These are phyloP conservation scores for Eutrema salsugineum DNA, from an alignment of 441 rosid species.

Conservation along the genomic window DNA sequence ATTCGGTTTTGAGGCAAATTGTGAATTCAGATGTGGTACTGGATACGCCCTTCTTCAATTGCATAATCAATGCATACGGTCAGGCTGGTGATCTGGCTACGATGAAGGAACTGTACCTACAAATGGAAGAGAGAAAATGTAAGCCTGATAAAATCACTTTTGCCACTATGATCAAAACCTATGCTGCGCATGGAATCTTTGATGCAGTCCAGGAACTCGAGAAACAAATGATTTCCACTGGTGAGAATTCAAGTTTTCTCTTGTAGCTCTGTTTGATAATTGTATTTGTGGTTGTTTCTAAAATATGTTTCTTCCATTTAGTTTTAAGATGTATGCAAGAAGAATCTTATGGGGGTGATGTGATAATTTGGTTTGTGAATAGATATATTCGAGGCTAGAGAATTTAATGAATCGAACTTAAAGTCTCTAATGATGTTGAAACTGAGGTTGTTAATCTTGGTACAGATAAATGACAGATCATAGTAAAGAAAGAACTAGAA, in stretches of 20 bases:
- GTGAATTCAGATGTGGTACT: conserved; percentile 71
- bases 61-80: conserved; percentile 74
- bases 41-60: conserved; percentile 79
- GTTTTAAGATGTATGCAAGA: conserved; percentile 14
- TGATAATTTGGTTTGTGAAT: conserved; percentile 6
- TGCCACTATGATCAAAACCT: conserved; percentile 65
- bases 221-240: conserved; percentile 36
- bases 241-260: conserved; percentile 36
- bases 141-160: conserved; percentile 63
- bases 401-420: no score
- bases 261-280: background rate
- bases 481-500: background rate
- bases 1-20: conserved; percentile 68
- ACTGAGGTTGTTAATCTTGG: background rate
- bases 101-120: conserved; percentile 57
- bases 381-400: no score
- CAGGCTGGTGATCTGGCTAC: conserved; percentile 61
- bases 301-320: conserved; percentile 6
- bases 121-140: conserved; percentile 69
- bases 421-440: no score
- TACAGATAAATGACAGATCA: background rate
- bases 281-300: background rate
- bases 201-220: conserved; percentile 58
- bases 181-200: conserved; percentile 62
- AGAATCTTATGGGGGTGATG: conserved; percentile 18